Base-by-base conservation (phyloP, 305 asterid species). In the Fraxinus velutina region DNA sequence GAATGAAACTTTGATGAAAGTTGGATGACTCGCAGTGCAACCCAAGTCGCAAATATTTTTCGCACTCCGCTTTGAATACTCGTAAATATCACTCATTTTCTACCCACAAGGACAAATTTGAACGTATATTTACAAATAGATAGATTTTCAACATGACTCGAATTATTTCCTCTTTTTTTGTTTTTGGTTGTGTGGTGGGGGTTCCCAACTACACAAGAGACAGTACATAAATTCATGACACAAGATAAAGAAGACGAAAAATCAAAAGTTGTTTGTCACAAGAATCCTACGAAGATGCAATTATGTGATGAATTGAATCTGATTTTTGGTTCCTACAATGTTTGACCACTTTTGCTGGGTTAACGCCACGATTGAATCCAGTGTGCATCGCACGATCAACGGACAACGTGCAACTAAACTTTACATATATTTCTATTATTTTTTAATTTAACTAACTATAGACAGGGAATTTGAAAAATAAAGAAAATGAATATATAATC, bases 331-430 rank as follows among this genome's bases (percentile, higher is more conserved):
- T 68, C 34, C 37, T 68, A 68, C 36, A 37, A 73, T 9, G 73
- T 83, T 85, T 86, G 86, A 86, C 88, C 84, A 22, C 79, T 60
- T 73, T 75, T 13, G 84, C 91, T 83, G 84, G 79, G 81, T 83
- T 81, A 73, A 75, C 82, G 89, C 82, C 86, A 86, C 83, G 89
- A 86, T 84, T 86, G 84, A 72, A 71, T 77, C 79, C 84, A 68
- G 77, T 55, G 21, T 68, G 73, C 73, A 82, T 32, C 52, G 78
- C 64, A 82, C 21, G 78, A 77, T 73, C 84, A 81, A 12, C 73
- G 73, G 42, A 36, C 42, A 36, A 36, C 42, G 42, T 27, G 37
- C 73, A 9, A 15, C 73, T 62, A 62, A 22, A 62, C 32, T 22
- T 8, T 62, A 7, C 0, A 6, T 6, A 19, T 19, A 47, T 47